Evolutionary conservation across 2,329 filamentous ascomycete species (phyloP).

Genomic region (Keithomyces neogunnii): DNA sequence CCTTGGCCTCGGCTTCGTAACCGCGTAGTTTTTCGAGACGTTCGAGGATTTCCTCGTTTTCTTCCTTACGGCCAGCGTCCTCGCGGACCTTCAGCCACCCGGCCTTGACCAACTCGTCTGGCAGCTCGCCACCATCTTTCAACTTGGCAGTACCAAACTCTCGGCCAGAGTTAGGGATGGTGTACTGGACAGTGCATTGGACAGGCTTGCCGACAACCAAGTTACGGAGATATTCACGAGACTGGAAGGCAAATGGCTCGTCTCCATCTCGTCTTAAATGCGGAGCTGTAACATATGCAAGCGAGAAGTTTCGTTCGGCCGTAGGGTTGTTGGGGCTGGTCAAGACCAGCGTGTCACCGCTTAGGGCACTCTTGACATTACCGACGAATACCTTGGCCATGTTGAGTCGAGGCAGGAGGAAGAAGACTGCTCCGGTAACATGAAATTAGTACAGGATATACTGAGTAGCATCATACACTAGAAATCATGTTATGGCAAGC

Average conservation of each 20-base stretch:
- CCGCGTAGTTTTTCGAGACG: slow-evolving; percentile 70
- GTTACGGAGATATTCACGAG: slow-evolving; percentile 83
- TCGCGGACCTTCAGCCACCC: slow-evolving; percentile 93
- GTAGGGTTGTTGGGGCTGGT: slow-evolving; percentile 72
- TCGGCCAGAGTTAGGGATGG: slow-evolving; percentile 72
- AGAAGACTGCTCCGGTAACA: background rate
- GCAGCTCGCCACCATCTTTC: slow-evolving; percentile 66
- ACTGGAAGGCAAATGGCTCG: slow-evolving; percentile 88
- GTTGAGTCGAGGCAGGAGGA: slow-evolving; percentile 18
- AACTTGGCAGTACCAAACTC: slow-evolving; percentile 81
- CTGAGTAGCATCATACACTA: background rate
- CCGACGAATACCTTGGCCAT: slow-evolving; percentile 52
- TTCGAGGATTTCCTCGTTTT: slow-evolving; percentile 64
- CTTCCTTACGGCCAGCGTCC: slow-evolving; percentile 86
- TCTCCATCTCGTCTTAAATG: slow-evolving; percentile 82
- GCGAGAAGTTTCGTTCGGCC: slow-evolving; percentile 76
- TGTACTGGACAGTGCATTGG: slow-evolving; percentile 79
- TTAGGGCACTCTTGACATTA: slow-evolving; percentile 88
- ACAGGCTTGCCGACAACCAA: slow-evolving; percentile 79
- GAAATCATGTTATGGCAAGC: background rate
- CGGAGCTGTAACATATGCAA: slow-evolving; percentile 88
- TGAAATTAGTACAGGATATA: background rate
- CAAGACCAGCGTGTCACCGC: slow-evolving; percentile 85
- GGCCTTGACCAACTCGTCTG: slow-evolving; percentile 75
- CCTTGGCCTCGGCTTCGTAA: slow-evolving; percentile 69